Base-by-base conservation (phyloP, 2,329 filamentous ascomycete species). In the Ophiocordyceps camponoti-floridani region DNA sequence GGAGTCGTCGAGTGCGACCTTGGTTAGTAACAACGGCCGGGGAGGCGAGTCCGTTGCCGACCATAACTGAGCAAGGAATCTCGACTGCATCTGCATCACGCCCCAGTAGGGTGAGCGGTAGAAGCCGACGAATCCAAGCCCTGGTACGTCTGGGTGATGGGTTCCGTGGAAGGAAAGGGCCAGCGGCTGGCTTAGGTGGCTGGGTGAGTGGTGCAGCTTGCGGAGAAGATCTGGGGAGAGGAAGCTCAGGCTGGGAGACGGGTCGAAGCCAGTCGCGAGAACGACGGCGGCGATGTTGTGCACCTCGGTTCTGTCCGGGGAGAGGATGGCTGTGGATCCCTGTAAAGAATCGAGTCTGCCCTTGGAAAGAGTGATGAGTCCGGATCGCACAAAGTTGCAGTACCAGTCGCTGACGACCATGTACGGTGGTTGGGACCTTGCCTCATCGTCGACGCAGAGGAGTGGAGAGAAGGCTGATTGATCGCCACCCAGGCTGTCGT, bases 31-130 rank as follows among this genome's bases (percentile, higher is more conserved):
- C 0, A 75, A 53, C 0, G 52, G 46, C 4, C 53, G 49, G 3
- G 52, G 57, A 43, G 33, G 56, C 44, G 41, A 53, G 30, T 45
- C 51, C 1, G n/a, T 6, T 1, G 37, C 40, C 12, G 59, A 60
- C 81, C 83, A 88, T 11, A 75, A 57, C 12, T 70, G 59, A 0
- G 78, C 69, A 6, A 88, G 63, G 48, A 83, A 71, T 1, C 81
- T 73, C 3, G 84, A 79, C 60, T 93, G 85, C 80, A 87, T 84
- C 58, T 91, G 84, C 71, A 89, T 86, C 0, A 87, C 77, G 1
- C 82, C 82, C 85, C 85, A 93, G 57, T 85, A 91, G 0, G 84
- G 84, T 0, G 82, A 82, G 48, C 85, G 73, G 55, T 93, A 93
- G 60, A 87, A 86, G 0, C 85, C 85, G 1, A 91, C 79, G 53